These are phyloP conservation scores for Leccinellum luteum DNA, from an alignment of 768 basidiomycete species.

Conservation along the genomic window DNA sequence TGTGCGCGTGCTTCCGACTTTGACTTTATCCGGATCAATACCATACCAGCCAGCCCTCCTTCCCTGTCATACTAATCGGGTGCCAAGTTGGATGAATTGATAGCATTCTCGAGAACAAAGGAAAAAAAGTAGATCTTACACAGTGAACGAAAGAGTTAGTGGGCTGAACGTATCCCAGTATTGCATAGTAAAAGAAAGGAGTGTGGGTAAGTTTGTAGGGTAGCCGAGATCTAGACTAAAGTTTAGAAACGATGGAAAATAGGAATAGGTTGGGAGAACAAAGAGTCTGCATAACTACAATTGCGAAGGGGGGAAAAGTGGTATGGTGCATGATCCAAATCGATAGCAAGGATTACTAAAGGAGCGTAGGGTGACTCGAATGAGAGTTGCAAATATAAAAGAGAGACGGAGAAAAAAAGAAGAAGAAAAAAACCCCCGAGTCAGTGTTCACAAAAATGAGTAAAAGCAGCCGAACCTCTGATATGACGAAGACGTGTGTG, in stretches of 20 bases:
- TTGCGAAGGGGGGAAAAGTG: slow-evolving; percentile 14
- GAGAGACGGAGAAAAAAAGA: neutral
- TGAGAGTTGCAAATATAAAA: neutral
- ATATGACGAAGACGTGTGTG: neutral
- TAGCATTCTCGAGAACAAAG: slow-evolving; percentile 12
- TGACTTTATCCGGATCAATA: too few species aligned
- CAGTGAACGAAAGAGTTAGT: slow-evolving; percentile 18
- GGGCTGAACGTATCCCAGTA: slow-evolving; percentile 20
- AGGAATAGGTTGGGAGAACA: neutral
- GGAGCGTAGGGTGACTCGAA: slow-evolving; percentile 13
- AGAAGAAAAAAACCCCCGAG: neutral
- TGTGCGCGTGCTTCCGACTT: too few species aligned
- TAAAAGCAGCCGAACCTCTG: neutral
- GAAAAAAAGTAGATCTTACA: slow-evolving; percentile 16
- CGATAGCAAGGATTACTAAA: slow-evolving; percentile 32
- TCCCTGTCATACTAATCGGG: neutral
- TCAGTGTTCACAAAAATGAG: slow-evolving; percentile 5
- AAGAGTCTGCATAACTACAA: slow-evolving; percentile 33
- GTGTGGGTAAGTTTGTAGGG: slow-evolving; percentile 7
- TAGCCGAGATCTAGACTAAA: neutral
- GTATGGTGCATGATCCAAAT: slow-evolving; percentile 17
- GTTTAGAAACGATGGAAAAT: neutral
- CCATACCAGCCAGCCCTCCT: too few species aligned
- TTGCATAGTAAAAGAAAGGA: slow-evolving; percentile 13
- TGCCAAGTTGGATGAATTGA: slow-evolving; percentile 6